phyloP scores from a whole-genome alignment of 2,329 filamentous ascomycete species.

The Colletotrichum eremochloae region DNA sequence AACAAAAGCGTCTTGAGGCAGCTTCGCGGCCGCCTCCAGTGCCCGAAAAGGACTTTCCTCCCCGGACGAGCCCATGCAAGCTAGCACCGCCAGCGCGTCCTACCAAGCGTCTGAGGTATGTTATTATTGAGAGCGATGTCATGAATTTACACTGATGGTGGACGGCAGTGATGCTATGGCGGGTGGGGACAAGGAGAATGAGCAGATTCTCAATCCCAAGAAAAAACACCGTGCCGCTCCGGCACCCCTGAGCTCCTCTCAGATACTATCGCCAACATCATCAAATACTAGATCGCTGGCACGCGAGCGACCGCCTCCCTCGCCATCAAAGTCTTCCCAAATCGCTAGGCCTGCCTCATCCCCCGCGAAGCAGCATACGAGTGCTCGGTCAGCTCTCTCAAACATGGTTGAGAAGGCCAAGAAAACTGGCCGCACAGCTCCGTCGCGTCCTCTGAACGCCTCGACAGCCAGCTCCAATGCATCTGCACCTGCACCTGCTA shows the following conservation, averaged over 20 bases:
- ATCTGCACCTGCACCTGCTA: conserved; percentile 45
- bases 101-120: conserved; percentile 67
- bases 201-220: conserved; percentile 75
- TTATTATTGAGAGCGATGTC: conserved; percentile 3
- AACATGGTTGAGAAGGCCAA: conserved; percentile 74
- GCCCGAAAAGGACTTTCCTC: conserved; percentile 62
- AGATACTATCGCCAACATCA: conserved; percentile 85
- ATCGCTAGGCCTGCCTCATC: conserved; percentile 69
- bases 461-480: conserved; percentile 58
- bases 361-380: conserved; percentile 68
- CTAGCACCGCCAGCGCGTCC: conserved; percentile 48
- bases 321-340: conserved; percentile 67
- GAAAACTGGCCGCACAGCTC: conserved; percentile 62
- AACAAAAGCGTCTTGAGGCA: conserved; percentile 54
- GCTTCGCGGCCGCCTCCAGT: conserved; percentile 59
- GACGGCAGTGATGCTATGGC: conserved; percentile 71
- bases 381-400: conserved; percentile 59
- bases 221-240: conserved; percentile 68
- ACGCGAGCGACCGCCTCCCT: conserved; percentile 60
- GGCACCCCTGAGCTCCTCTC: conserved; percentile 59
- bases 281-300: conserved; percentile 80
- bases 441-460: conserved; percentile 61
- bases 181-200: conserved; percentile 83
- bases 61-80: conserved; percentile 54
- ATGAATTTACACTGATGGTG: neutral